Evolutionary conservation across 345 rosid genomes (phyloP).

Genomic region (Hibiscus tridactylites): DNA sequence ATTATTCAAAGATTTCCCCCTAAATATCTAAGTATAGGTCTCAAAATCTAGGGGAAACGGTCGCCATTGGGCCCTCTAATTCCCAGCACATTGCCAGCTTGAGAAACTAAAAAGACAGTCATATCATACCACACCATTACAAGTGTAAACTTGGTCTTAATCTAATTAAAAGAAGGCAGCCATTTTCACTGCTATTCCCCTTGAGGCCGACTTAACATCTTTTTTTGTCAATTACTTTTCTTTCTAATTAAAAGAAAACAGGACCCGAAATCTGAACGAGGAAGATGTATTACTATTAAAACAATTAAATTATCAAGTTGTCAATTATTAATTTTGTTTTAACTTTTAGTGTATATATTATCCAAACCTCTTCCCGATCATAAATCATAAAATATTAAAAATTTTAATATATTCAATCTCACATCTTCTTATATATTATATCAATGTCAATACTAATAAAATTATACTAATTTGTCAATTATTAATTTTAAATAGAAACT

Average conservation of each 20-base stretch:
- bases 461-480: neutral
- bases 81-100: constrained; percentile 1
- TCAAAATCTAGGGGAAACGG: neutral
- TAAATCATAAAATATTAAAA: too few species aligned
- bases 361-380: too few species aligned
- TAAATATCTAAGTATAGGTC: neutral
- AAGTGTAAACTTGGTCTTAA: neutral
- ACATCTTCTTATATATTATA: too few species aligned
- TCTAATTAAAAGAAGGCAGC: neutral
- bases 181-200: constrained; percentile 5
- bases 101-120: neutral
- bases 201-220: constrained; percentile 15
- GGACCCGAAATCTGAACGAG: too few species aligned
- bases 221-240: neutral
- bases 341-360: too few species aligned
- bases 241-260: too few species aligned
- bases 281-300: too few species aligned
- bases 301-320: too few species aligned
- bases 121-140: neutral
- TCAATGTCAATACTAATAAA: too few species aligned
- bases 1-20: too few species aligned
- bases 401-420: too few species aligned
- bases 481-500: constrained; percentile 1
- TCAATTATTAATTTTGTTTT: too few species aligned
- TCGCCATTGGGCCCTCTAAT: neutral